Evolutionary conservation across 1,284 basidiomycete species (phyloP), one percentile per base, ranked within the genome.

Genomic region (Pyrrhoderma lamaoense): DNA sequence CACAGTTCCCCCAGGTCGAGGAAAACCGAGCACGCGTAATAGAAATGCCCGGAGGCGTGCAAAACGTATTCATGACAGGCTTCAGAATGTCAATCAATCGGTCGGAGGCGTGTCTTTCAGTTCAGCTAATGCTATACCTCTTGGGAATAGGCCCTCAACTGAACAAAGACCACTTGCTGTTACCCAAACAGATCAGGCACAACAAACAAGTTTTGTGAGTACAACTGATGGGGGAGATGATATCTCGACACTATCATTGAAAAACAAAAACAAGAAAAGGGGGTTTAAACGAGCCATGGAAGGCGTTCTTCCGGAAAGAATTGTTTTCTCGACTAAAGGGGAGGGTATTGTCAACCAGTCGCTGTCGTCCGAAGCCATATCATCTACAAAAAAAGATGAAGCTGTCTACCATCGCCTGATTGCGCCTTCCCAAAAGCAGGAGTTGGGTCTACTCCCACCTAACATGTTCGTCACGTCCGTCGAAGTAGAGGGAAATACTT

Each of bases 211-310:
- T 9, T n/a, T 50, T 42, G 8, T 8, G 38, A 49, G 52, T n/a
- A 34, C 56, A 54, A 38, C 58, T 39, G 51, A 61, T 55, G 53
- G 61, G 0, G 49, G 58, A 37, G 55, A 73, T 43, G 38, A 74
- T 76, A 67, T 79, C 81, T 77, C 69, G 77, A 77, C 76, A n/a
- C n/a, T n/a, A n/a, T n/a, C n/a, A 1, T 65, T 86, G 13, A 71
- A 77, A 45, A 87, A 85, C 61, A 87, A 86, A 63, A 86, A 86
- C 65, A 87, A 88, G 64, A 77, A 76, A 46, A 81, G 76, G 54
- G 80, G 78, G 9, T 86, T 82, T 65, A 80, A 75, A 59, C 67
- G 74, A 38, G 66, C 75, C 2, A 71, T 84, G 63, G 56, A 63
- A 0, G 68, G 61, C 9, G 68, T 73, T 0, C 66, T 77, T 3